Evolutionary conservation across 352 stramenopile genomes (phyloP).

Genomic region (Pythium phragmitis): DNA sequence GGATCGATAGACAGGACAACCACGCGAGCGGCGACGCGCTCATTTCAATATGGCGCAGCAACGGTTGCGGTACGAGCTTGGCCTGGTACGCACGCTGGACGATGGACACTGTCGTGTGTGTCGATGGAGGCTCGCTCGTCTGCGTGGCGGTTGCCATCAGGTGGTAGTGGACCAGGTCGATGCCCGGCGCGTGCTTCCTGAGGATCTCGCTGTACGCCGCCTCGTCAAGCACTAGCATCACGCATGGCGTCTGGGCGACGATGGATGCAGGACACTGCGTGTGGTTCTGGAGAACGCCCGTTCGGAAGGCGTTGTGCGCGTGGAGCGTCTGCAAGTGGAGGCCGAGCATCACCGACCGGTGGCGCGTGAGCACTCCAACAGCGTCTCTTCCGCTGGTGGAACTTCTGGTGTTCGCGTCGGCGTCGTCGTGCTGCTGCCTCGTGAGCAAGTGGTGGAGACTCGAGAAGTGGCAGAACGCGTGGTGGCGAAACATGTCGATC

Average conservation of each 20-base stretch:
- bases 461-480: slow-evolving; percentile 52
- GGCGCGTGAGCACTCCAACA: slow-evolving; percentile 17
- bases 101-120: neutral
- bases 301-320: slow-evolving; percentile 52
- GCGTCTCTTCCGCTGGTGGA: neutral
- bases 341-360: slow-evolving; percentile 46
- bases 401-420: too few relatives aligned
- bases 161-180: slow-evolving; percentile 35
- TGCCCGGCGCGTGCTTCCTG: slow-evolving; percentile 31
- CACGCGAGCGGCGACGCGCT: slow-evolving; percentile 26
- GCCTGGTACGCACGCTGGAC: neutral
- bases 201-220: slow-evolving; percentile 38
- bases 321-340: slow-evolving; percentile 61
- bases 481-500: slow-evolving; percentile 60
- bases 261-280: slow-evolving; percentile 47
- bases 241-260: slow-evolving; percentile 53
- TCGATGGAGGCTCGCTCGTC: neutral
- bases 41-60: slow-evolving; percentile 35
- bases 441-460: slow-evolving; percentile 30
- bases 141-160: neutral
- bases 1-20: slow-evolving; percentile 25
- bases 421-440: slow-evolving; percentile 10
- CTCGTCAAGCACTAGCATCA: slow-evolving; percentile 52
- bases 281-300: slow-evolving; percentile 42
- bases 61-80: neutral